A percentile compares a stretch with the other conserved stretches of the same genome.
Conservation (phyloP, 768 basidiomycete species). For the Boletellus sp. region DNA sequence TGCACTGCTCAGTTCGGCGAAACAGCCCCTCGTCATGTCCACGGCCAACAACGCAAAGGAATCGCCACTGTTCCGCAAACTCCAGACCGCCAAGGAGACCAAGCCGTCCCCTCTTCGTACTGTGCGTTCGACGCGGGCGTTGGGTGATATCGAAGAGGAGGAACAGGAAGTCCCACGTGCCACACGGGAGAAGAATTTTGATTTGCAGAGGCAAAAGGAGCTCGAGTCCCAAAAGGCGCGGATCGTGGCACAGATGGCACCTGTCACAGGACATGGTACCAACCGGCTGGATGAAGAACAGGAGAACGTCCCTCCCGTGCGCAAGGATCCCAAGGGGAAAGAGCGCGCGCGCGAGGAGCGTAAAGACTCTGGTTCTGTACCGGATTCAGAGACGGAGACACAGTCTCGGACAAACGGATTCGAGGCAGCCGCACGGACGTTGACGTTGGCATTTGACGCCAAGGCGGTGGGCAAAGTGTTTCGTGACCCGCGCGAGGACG, state of each 20-base stretch:
- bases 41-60: slow-evolving; percentile 40
- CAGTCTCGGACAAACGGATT: slow-evolving; percentile 51
- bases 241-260: slow-evolving; percentile 92
- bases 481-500: slow-evolving; percentile 57
- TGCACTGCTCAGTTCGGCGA: slow-evolving; percentile 82
- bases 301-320: slow-evolving; percentile 33
- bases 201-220: slow-evolving; percentile 58
- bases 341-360: slow-evolving; percentile 26
- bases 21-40: slow-evolving; percentile 79
- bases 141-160: slow-evolving; percentile 47
- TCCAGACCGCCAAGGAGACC: slow-evolving; percentile 49
- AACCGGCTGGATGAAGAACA: slow-evolving; percentile 33
- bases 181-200: slow-evolving; percentile 37
- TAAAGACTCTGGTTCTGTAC: slow-evolving; percentile 10
- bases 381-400: slow-evolving; percentile 21
- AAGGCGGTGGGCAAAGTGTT: slow-evolving; percentile 61
- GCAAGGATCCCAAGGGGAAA: slow-evolving; percentile 31
- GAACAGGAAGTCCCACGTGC: slow-evolving; percentile 40
- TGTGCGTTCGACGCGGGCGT: slow-evolving; percentile 36
- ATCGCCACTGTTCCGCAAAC: slow-evolving; percentile 44
- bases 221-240: slow-evolving; percentile 88
- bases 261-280: slow-evolving; percentile 30
- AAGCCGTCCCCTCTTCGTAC: slow-evolving; percentile 53
- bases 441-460: slow-evolving; percentile 64
- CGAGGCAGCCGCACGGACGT: slow-evolving; percentile 56